Conservation (phyloP, 1,284 basidiomycete species). For the Ganoderma lucidum region DNA sequence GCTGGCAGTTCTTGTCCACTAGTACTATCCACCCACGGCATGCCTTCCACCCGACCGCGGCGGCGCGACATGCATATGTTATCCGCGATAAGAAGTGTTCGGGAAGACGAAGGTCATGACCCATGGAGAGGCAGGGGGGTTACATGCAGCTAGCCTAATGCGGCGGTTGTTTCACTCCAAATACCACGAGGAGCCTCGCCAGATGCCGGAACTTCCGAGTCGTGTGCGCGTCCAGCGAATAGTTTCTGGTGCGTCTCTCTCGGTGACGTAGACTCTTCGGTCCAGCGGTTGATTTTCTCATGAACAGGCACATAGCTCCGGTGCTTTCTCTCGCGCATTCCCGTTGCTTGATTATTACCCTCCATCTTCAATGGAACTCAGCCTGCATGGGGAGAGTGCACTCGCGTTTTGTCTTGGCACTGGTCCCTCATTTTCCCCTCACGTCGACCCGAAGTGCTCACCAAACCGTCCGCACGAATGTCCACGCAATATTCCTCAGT, state of each 20-base stretch:
- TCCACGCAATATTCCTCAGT: neutral
- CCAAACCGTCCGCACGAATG: neutral
- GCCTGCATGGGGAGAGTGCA: neutral
- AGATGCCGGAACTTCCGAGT: neutral
- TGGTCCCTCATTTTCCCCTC: neutral
- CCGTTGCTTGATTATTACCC: neutral
- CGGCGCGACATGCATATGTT: too few species aligned
- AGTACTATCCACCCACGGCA: neutral
- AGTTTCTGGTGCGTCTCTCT: neutral
- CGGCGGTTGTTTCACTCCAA: neutral
- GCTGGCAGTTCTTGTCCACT: too few species aligned
- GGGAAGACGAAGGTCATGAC: too few species aligned
- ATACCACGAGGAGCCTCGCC: neutral
- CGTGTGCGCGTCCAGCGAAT: neutral
- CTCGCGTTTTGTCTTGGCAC: neutral
- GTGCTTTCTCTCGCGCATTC: neutral
- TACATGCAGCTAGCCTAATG: neutral
- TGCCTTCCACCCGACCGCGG: neutral
- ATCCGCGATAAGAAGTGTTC: too few species aligned
- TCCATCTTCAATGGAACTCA: neutral
- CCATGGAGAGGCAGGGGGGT: neutral
- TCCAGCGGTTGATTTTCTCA: neutral
- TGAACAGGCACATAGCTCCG: neutral
- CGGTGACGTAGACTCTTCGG: neutral
- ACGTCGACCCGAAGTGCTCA: neutral